phyloP scores from a whole-genome alignment of 2,329 filamentous ascomycete genomes.

The Chalara sp. region DNA sequence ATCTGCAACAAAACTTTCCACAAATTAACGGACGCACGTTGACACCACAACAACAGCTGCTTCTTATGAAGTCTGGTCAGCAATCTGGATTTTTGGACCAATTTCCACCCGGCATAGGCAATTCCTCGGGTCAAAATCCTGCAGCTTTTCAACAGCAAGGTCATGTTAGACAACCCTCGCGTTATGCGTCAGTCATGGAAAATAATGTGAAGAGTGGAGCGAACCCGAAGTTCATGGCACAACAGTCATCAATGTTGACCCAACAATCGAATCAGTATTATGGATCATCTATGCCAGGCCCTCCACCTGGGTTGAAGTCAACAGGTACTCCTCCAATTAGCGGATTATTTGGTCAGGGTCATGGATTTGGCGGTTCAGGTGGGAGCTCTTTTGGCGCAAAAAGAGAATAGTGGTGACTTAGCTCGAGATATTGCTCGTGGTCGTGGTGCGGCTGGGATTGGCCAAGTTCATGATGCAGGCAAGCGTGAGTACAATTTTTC shows the following conservation, averaged over 20 bases:
- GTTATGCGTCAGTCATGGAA: conserved; percentile 84
- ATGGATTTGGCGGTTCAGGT: conserved; percentile 67
- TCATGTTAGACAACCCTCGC: conserved; percentile 76
- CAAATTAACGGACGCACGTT: conserved; percentile 65
- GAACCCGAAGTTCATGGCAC: conserved; percentile 74
- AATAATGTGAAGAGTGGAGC: conserved; percentile 65
- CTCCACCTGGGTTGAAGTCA: conserved; percentile 91
- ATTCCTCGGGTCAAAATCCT: conserved; percentile 35
- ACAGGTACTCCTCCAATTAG: conserved; percentile 81
- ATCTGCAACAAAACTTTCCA: conserved; percentile 40
- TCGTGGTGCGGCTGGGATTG: conserved; percentile 54
- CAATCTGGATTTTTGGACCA: conserved; percentile 48
- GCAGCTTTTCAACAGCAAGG: conserved; percentile 53
- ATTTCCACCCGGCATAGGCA: conserved; percentile 49
- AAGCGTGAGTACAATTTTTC: conserved; percentile 99
- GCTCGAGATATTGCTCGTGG: conserved; percentile 77
- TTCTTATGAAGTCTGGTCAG: conserved; percentile 42
- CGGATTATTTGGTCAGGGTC: conserved; percentile 74
- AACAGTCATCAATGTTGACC: conserved; percentile 79
- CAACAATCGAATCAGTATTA: conserved; percentile 66
- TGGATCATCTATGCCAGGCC: conserved; percentile 78
- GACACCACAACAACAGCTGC: conserved; percentile 69
- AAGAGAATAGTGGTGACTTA: conserved; percentile 65
- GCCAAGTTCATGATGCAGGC: conserved; percentile 73
- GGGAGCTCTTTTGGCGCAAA: conserved; percentile 58